Conservation (phyloP, 2,329 filamentous ascomycete species). For the Pseudogymnoascus sp. region DNA sequence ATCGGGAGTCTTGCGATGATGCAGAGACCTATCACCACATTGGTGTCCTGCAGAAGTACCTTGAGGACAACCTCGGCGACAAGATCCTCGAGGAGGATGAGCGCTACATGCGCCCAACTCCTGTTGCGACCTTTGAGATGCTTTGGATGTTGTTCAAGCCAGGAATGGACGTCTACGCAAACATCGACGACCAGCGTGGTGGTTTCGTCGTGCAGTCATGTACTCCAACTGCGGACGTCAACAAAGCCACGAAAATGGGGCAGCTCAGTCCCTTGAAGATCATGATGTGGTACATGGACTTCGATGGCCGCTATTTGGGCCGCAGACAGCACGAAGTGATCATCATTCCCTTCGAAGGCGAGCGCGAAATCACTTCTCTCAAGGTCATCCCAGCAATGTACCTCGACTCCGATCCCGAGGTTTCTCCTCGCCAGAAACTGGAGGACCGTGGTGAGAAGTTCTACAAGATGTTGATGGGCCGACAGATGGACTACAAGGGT, state of each 20-base stretch:
- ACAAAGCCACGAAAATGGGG: conserved; percentile 12
- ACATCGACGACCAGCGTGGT: conserved; percentile 18
- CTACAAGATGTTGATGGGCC: conserved; percentile 20
- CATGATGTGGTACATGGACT: conserved; percentile 27
- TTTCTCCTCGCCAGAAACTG: conserved; percentile 15
- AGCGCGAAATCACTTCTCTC: conserved; percentile 25
- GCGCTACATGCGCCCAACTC: conserved; percentile 15
- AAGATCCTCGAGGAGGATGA: conserved; percentile 19
- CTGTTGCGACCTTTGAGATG: conserved; percentile 21
- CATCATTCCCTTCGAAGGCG: conserved; percentile 25
- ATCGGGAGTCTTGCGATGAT: conserved; percentile 19
- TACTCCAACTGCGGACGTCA: neutral
- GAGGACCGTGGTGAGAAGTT: conserved; percentile 22
- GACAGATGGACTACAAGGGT: conserved; percentile 22
- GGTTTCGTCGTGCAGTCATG: conserved; percentile 19
- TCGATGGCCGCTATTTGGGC: conserved; percentile 24
- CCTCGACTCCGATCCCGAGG: conserved; percentile 13
- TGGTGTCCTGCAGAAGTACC: conserved; percentile 12
- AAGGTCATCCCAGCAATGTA: conserved; percentile 24
- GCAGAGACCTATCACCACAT: conserved; percentile 20
- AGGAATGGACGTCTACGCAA: conserved; percentile 20
- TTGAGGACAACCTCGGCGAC: conserved; percentile 20
- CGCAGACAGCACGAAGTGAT: conserved; percentile 21
- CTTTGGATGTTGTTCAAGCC: conserved; percentile 24
- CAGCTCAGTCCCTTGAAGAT: conserved; percentile 20